Percentiles rank a stretch among this genome's conserved stretches.
Conservation (phyloP, 345 rosid species). For the Eucalyptus curtisii region DNA sequence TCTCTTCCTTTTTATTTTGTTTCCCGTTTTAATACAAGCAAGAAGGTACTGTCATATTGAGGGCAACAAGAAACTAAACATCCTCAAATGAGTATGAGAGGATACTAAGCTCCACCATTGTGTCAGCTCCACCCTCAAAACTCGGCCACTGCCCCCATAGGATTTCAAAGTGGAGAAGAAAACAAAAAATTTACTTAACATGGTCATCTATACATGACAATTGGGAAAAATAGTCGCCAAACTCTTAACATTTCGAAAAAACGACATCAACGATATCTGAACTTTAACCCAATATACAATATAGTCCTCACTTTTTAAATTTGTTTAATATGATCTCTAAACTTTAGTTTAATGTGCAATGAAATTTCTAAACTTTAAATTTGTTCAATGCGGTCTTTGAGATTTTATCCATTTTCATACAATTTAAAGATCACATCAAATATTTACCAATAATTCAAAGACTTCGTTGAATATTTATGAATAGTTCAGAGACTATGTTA, state of each 20-base stretch:
- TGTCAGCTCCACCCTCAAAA: not conserved
- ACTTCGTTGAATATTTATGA: not conserved
- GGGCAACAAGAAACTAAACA: not conserved
- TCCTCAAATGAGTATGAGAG: not conserved
- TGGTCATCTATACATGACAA: not conserved
- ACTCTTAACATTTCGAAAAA: rapidly evolving
- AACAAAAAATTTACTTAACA: not conserved
- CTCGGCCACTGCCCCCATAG: not conserved
- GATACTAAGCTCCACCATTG: not conserved
- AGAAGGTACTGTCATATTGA: not conserved
- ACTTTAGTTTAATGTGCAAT: rapidly evolving
- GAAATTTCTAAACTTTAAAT: no score
- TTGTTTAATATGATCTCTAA: rapidly evolving
- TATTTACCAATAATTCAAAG: rapidly evolving
- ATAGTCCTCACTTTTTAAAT: no score
- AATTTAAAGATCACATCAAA: rapidly evolving
- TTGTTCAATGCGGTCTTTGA: rapidly evolving
- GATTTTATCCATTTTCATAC: not conserved
- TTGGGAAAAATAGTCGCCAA: rapidly evolving
- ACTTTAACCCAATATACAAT: no score
- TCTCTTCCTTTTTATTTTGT: not conserved
- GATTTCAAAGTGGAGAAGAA: not conserved
- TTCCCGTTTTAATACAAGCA: not conserved
- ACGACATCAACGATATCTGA: rapidly evolving
- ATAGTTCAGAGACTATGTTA: rapidly evolving